Base-by-base conservation (phyloP, 345 rosid species). In the Erucastrum elatum region DNA sequence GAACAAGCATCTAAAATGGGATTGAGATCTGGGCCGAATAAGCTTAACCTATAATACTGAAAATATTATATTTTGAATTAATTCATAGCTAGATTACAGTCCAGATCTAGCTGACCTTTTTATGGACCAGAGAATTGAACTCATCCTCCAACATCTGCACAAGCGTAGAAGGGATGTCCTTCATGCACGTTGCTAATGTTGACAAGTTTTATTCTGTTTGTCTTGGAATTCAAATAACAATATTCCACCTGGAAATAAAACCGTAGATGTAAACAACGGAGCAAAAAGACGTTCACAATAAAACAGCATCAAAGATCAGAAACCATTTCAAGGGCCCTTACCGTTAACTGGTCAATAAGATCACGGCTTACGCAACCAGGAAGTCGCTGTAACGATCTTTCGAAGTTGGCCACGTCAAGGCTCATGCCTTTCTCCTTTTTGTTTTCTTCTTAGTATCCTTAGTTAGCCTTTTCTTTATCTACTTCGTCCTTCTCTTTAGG, bases 71-170 rank as follows among this genome's bases (percentile, higher is more conserved):
- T 21, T 21, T 21, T 21, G 21, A 21, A 21, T 21, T 21, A 21
- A 21, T 21, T 21, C 21, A 21, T 21, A 21, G 21, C 21, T 21
- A 21, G 21, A 21, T 21, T 21, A 21, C 21, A 21, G 21, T 21
- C 21, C 21, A 21, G 21, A 31, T 59, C 13, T 21, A 71, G 67
- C 80, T 64, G 15, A 92, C 99, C 97, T 96, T 96, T 85, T 93
- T 96, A 79, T 90, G 93, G 51, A 93, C 90, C 71, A 96, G 87
- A 85, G 86, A 90, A 81, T 93, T 93, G 84, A 96, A 96, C 84
- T 96, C 98, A 78, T 96, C 99, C 87, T 96, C 98, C 87, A 96
- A 77, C 96, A 91, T 84, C 84, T 91, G 99, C 72, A 93, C 81
- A 68, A 96, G 94, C 87, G 90, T 90, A 68, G 93, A 76, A 59